A percentile compares a stretch with the other conserved stretches of the same genome.
phyloP scores from a whole-genome alignment of 305 asterid genomes.

The Fraxinus xanthoxyloides region DNA sequence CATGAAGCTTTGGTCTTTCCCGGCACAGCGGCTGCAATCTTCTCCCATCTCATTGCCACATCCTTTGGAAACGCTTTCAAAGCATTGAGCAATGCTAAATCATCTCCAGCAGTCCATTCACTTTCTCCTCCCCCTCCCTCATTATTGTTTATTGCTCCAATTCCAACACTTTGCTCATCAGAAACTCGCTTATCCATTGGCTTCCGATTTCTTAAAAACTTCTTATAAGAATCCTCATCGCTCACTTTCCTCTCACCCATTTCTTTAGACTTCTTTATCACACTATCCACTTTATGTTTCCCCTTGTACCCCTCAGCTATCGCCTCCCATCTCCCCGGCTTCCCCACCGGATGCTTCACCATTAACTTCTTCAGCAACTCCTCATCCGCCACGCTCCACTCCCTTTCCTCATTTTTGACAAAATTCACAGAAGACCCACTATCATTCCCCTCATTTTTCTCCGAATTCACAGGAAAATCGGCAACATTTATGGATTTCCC shows the following conservation, averaged over 20 bases:
- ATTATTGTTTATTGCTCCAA: conserved; percentile 20
- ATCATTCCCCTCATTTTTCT: conserved; percentile 16
- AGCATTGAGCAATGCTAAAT: conserved; percentile 85
- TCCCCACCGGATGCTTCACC: conserved; percentile 86
- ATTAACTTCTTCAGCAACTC: conserved; percentile 67
- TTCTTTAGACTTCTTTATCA: conserved; percentile 60
- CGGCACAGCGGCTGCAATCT: conserved; percentile 77
- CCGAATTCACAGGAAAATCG: conserved; percentile 23
- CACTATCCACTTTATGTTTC: conserved; percentile 59
- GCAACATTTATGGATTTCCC: conserved; percentile 21
- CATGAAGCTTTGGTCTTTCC: conserved; percentile 75
- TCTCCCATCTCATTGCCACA: conserved; percentile 90
- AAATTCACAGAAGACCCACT: conserved; percentile 2
- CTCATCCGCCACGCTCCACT: conserved; percentile 68
- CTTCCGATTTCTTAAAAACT: conserved; percentile 70
- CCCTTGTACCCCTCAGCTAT: conserved; percentile 75
- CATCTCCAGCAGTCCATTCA: conserved; percentile 81
- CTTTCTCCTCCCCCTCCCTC: conserved; percentile 35
- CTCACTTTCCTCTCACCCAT: conserved; percentile 57
- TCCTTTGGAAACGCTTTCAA: conserved; percentile 84
- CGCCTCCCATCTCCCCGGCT: conserved; percentile 97
- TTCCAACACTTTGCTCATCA: conserved; percentile 25
- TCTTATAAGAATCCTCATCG: conserved; percentile 66
- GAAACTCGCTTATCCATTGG: conserved; percentile 44
- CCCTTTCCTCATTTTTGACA: conserved; percentile 29